A percentile compares a stretch with the other conserved stretches of the same genome.
phyloP scores from a whole-genome alignment of 768 basidiomycete genomes.

The Mycena rosella region DNA sequence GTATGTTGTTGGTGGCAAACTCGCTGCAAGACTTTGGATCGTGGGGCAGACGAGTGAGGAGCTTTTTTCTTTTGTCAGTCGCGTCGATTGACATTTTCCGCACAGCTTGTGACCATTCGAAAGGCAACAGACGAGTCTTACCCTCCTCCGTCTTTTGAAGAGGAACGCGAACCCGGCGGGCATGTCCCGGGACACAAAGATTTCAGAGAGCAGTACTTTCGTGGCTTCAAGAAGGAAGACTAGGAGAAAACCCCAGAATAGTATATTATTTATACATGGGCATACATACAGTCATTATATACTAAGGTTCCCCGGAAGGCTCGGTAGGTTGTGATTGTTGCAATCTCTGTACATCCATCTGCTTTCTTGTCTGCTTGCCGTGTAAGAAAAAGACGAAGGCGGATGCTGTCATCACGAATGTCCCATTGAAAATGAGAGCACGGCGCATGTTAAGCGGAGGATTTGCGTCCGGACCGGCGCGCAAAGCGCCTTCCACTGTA shows the following conservation, averaged over 20 bases:
- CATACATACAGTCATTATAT: background rate
- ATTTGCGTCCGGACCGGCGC: slow-evolving; percentile 67
- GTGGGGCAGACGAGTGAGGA: slow-evolving; percentile 90
- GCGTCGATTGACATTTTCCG: slow-evolving; percentile 8
- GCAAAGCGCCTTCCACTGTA: slow-evolving; percentile 76
- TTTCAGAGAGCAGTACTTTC: slow-evolving; percentile 91
- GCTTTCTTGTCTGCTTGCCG: slow-evolving; percentile 74
- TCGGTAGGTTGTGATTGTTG: slow-evolving; percentile 30
- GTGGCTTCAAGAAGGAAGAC: slow-evolving; percentile 72
- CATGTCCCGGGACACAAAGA: slow-evolving; percentile 88
- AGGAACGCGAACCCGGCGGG: slow-evolving; percentile 32
- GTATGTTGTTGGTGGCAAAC: slow-evolving; percentile 91
- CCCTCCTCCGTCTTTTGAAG: slow-evolving; percentile 69
- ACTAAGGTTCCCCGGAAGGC: background rate
- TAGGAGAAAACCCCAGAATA: background rate
- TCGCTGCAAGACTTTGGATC: slow-evolving; percentile 94
- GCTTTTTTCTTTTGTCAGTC: background rate
- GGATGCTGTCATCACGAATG: slow-evolving; percentile 56
- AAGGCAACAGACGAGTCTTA: slow-evolving; percentile 66
- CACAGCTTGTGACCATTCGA: slow-evolving; percentile 90
- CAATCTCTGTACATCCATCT: slow-evolving; percentile 68
- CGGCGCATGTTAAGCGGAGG: slow-evolving; percentile 83
- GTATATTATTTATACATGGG: background rate
- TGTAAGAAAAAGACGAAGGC: slow-evolving; percentile 62
- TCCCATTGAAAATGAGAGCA: slow-evolving; percentile 76